These are phyloP conservation scores for Nitzschia putrida DNA, from an alignment of 108 stramenopile genomes.

Conservation along the genomic window DNA sequence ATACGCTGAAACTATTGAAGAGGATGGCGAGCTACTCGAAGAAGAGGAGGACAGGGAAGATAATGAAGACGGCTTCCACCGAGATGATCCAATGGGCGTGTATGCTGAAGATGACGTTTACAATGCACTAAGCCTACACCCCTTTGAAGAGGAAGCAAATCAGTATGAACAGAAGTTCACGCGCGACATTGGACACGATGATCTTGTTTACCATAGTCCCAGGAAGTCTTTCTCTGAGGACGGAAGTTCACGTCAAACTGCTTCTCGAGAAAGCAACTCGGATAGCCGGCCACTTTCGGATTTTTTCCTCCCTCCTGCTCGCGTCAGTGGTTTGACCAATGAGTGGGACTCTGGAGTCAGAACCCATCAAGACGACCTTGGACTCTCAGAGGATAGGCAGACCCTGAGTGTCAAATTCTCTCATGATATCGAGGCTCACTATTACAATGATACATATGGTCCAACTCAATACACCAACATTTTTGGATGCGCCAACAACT, in stretches of 20 bases:
- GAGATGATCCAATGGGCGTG: background rate
- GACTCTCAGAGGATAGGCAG: no score
- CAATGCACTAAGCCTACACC: no score
- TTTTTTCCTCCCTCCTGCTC: constrained; percentile 10
- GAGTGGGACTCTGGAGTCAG: background rate
- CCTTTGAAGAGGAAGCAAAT: no score
- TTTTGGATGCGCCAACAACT: background rate
- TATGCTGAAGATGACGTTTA: background rate
- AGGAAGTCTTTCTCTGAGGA: background rate
- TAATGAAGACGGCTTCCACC: background rate
- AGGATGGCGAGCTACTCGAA: background rate
- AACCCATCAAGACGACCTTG: no score
- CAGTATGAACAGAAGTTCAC: no score
- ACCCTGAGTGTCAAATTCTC: constrained; percentile 23
- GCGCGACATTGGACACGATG: background rate
- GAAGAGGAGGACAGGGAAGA: background rate
- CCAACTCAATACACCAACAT: background rate
- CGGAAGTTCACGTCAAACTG: background rate
- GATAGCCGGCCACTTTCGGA: background rate
- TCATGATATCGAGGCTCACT: constrained; percentile 27
- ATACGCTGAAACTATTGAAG: background rate
- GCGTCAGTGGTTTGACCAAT: background rate
- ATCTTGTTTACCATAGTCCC: background rate
- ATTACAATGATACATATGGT: background rate
- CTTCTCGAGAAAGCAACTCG: no score